These are phyloP conservation scores for Citrullus amarus DNA, from an alignment of 306 rosid genomes.

Conservation along the genomic window DNA sequence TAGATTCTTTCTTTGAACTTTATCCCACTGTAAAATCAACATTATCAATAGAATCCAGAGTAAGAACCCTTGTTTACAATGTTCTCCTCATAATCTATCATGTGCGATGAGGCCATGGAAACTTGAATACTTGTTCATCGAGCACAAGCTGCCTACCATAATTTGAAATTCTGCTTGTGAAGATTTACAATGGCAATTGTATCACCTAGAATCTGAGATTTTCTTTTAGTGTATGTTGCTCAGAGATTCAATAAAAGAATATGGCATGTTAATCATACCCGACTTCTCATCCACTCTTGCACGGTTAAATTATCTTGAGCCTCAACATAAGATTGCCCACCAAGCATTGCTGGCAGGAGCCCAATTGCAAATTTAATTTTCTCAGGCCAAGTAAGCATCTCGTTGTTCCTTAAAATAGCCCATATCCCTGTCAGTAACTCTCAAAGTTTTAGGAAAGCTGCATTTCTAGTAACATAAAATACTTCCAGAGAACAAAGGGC, in stretches of 20 bases:
- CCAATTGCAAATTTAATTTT: slow-evolving; percentile 94
- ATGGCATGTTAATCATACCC: slow-evolving; percentile 28
- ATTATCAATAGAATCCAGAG: background rate
- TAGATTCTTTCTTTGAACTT: background rate
- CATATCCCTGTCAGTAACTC: slow-evolving; percentile 57
- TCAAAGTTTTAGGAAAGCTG: slow-evolving; percentile 8
- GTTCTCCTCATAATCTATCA: background rate
- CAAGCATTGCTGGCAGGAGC: slow-evolving; percentile 89
- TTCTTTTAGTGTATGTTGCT: background rate
- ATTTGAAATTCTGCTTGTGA: background rate
- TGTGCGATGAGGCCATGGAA: background rate
- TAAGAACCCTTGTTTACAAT: background rate
- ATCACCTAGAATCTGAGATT: background rate
- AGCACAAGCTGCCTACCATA: background rate
- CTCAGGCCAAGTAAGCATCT: slow-evolving; percentile 98
- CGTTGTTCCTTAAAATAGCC: slow-evolving; percentile 92
- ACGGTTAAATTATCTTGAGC: slow-evolving; percentile 85
- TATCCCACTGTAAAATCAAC: slow-evolving; percentile 2
- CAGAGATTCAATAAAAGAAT: background rate
- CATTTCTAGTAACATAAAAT: background rate
- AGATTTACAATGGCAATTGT: background rate
- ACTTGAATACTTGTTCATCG: background rate
- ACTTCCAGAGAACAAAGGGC: background rate
- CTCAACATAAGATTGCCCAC: slow-evolving; percentile 90
- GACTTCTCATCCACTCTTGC: slow-evolving; percentile 89